Percentiles rank a stretch among this genome's conserved stretches.
Conservation (phyloP, 345 rosid species). For the Citrus sinensis region DVS_A1.0 CM039165.1:60501-61000, state of each 20-base stretch:
- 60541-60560: background rate
- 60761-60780: background rate
- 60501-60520: constrained; percentile 45
- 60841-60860: constrained; percentile 26
- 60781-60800: background rate
- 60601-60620: background rate
- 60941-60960: constrained; percentile 68
- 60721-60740: background rate
- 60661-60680: background rate
- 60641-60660: background rate
- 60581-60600: background rate
- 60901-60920: constrained; percentile 57
- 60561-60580: background rate
- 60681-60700: background rate
- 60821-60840: background rate
- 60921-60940: constrained; percentile 59
- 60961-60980: constrained; percentile 67
- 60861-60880: constrained; percentile 65
- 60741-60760: too few relatives aligned
- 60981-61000: constrained; percentile 73
- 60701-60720: background rate
- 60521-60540: background rate
- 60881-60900: constrained; percentile 66
- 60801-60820: background rate
- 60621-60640: background rate